A percentile compares a stretch with the other conserved stretches of the same genome.
These are phyloP conservation scores for Paramyrothecium roridum DNA, from an alignment of 2,329 filamentous ascomycete species.

Conservation along the genomic window DNA sequence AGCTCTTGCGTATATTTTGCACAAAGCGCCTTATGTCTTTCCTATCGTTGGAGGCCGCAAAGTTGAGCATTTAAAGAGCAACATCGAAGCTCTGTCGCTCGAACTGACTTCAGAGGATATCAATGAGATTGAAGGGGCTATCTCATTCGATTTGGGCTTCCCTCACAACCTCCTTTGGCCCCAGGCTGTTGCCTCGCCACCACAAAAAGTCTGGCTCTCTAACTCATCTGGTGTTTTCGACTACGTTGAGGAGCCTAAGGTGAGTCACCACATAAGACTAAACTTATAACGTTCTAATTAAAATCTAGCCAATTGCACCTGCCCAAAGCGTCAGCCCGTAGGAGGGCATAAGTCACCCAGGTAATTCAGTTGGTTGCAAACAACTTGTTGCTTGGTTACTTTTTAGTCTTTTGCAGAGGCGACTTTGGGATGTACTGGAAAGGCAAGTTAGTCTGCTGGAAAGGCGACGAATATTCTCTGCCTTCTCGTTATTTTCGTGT, in stretches of 20 bases:
- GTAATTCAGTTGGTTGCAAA: too few species aligned
- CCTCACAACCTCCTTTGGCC: slow-evolving; percentile 24
- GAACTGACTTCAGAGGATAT: slow-evolving; percentile 52
- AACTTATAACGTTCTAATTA: neutral
- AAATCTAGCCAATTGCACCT: neutral
- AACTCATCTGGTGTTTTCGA: neutral
- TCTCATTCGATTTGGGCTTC: slow-evolving; percentile 54
- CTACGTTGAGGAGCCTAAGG: neutral
- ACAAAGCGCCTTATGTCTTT: slow-evolving; percentile 58
- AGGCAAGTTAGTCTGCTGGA: too few species aligned
- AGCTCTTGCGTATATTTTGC: slow-evolving; percentile 59
- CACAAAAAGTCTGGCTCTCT: neutral
- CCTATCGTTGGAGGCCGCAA: slow-evolving; percentile 60
- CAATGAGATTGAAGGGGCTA: slow-evolving; percentile 49
- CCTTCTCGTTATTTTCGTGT: too few species aligned
- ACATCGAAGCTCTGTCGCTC: slow-evolving; percentile 54
- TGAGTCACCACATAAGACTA: neutral
- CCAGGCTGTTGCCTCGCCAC: neutral
- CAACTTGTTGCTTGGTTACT: too few species aligned
- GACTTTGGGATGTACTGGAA: too few species aligned
- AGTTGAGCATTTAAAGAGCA: slow-evolving; percentile 58
- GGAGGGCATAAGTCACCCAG: too few species aligned
- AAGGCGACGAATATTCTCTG: too few species aligned
- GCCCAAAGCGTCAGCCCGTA: neutral
- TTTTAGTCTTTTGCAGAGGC: too few species aligned